A percentile compares a stretch with the other conserved stretches of the same genome.
Evolutionary conservation across 768 basidiomycete species (phyloP).

Genomic region (Mycena capillaripes): DNA sequence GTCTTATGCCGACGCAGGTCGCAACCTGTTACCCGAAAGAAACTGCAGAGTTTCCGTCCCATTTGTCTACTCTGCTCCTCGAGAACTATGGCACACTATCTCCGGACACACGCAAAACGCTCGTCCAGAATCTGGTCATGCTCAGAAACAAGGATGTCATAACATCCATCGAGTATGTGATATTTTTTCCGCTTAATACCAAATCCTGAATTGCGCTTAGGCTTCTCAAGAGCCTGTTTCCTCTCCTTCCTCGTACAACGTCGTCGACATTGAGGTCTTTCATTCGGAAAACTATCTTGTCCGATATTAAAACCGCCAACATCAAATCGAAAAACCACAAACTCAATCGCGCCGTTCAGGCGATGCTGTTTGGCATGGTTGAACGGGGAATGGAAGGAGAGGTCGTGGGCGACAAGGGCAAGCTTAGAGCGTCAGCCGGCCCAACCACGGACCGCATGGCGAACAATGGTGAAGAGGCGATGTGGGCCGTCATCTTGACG

Average conservation of each 20-base stretch:
- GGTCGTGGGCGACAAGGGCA: slow-evolving; percentile 88
- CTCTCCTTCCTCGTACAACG: slow-evolving; percentile 93
- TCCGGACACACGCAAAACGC: slow-evolving; percentile 85
- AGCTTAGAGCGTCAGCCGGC: slow-evolving; percentile 60
- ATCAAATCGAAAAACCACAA: slow-evolving; percentile 92
- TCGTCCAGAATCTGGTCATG: slow-evolving; percentile 94
- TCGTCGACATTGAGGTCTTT: slow-evolving; percentile 86
- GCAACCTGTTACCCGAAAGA: slow-evolving; percentile 94
- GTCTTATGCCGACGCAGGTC: slow-evolving; percentile 60
- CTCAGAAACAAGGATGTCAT: slow-evolving; percentile 94
- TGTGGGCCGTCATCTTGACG: slow-evolving; percentile 97
- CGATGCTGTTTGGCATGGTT: slow-evolving; percentile 96
- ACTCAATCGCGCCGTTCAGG: slow-evolving; percentile 95
- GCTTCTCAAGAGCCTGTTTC: slow-evolving; percentile 92
- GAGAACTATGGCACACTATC: slow-evolving; percentile 82
- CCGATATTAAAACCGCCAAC: slow-evolving; percentile 94
- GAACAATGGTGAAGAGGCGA: slow-evolving; percentile 84
- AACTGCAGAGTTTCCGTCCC: slow-evolving; percentile 87
- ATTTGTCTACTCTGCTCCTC: slow-evolving; percentile 83
- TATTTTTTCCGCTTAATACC: slow-evolving; percentile 9
- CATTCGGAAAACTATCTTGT: slow-evolving; percentile 94
- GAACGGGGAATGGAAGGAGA: slow-evolving; percentile 91
- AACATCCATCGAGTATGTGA: slow-evolving; percentile 88
- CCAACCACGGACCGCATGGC: slow-evolving; percentile 54
- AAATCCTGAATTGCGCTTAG: slow-evolving; percentile 55